These are phyloP conservation scores for Haplosporangium sp. DNA, from an alignment of 371 early-diverging fungal species.

Conservation along the genomic window DNA sequence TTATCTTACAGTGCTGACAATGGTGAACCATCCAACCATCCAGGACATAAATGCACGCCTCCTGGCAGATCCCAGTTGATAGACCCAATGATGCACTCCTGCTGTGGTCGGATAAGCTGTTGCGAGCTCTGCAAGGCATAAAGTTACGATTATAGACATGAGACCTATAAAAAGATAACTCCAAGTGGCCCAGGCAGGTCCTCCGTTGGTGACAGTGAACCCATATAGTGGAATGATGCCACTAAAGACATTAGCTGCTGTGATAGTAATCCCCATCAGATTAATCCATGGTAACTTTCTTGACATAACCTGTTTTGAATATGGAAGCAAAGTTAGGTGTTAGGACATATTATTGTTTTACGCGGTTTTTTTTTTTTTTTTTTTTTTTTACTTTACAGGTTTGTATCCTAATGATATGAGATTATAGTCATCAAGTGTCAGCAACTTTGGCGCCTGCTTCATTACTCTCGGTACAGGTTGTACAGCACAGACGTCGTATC, in stretches of 20 bases:
- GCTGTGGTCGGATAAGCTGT: slow-evolving; percentile 49
- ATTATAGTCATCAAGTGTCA: slow-evolving; percentile 41
- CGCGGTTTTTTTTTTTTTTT: background rate
- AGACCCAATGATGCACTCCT: slow-evolving; percentile 51
- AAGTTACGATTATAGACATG: slow-evolving; percentile 40
- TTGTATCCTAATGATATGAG: slow-evolving; percentile 24
- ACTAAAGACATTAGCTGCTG: slow-evolving; percentile 32
- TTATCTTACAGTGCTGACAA: slow-evolving; percentile 42
- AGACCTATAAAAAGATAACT: slow-evolving; percentile 31
- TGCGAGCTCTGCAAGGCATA: slow-evolving; percentile 44
- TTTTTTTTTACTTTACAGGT: slow-evolving; percentile 21
- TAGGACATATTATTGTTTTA: background rate
- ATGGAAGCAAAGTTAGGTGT: too few relatives aligned
- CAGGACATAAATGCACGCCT: slow-evolving; percentile 39
- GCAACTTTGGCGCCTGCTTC: slow-evolving; percentile 37
- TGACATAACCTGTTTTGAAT: slow-evolving; percentile 30
- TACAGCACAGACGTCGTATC: slow-evolving; percentile 11
- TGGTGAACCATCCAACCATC: slow-evolving; percentile 55
- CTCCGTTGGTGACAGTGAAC: slow-evolving; percentile 31
- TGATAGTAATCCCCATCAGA: slow-evolving; percentile 24
- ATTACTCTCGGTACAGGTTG: slow-evolving; percentile 20
- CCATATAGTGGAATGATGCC: slow-evolving; percentile 45
- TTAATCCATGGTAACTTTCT: slow-evolving; percentile 34
- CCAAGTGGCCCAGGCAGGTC: slow-evolving; percentile 53
- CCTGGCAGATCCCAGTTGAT: slow-evolving; percentile 38